Percentiles rank a stretch among this genome's conserved stretches.
Evolutionary conservation across 345 rosid genomes (phyloP).

Genomic region (Salix exigua): DNA sequence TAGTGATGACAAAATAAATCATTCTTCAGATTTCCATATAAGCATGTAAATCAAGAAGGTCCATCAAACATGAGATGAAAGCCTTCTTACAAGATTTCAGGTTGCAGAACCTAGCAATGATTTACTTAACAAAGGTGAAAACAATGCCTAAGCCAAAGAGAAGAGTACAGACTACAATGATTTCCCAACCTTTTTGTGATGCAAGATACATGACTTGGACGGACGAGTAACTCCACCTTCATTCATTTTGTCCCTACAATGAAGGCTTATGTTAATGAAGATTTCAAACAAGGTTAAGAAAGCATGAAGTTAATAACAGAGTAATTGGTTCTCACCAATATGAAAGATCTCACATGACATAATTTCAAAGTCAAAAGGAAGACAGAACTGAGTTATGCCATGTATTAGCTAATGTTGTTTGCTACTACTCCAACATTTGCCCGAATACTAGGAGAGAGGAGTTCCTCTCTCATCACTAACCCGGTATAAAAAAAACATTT

Average conservation of each 20-base stretch:
- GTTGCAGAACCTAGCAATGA: neutral
- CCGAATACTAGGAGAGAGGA: neutral
- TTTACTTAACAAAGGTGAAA: neutral
- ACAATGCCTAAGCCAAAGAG: neutral
- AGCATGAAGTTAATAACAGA: neutral
- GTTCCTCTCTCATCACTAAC: too few species aligned
- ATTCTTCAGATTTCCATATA: neutral
- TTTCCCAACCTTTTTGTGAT: conserved; percentile 38
- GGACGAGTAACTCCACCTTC: conserved; percentile 14
- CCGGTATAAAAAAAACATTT: too few species aligned
- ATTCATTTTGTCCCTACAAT: conserved; percentile 25
- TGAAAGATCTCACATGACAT: neutral
- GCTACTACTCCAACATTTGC: neutral
- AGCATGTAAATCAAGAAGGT: neutral
- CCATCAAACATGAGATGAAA: neutral
- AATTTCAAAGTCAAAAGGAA: neutral
- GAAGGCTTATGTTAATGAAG: neutral
- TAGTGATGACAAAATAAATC: neutral
- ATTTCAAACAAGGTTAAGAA: neutral
- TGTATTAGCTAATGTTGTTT: neutral
- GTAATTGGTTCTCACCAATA: neutral
- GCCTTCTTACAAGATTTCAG: neutral
- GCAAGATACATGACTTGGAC: conserved; percentile 20
- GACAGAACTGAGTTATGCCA: neutral
- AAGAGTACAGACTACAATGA: neutral